Evolutionary conservation across 177 flowering plant genomes (phyloP).

Genomic region (Vitis hybrid): DNA sequence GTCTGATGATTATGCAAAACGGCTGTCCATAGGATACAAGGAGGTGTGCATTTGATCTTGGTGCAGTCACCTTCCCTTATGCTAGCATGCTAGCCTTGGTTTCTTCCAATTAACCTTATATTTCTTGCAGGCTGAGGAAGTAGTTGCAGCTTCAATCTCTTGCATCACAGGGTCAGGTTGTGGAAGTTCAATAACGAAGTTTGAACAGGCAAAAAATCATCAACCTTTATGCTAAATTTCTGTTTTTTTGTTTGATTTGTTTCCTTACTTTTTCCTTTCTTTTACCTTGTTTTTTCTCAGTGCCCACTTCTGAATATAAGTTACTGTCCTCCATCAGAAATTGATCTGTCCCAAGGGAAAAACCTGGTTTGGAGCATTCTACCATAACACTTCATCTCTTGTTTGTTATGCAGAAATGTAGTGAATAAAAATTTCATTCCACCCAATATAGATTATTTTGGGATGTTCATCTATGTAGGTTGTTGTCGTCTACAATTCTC

Average conservation of each 20-base stretch:
- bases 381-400: not conserved
- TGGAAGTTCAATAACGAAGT: slow-evolving; percentile 32
- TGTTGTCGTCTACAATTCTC: slow-evolving; percentile 78
- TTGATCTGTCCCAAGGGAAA: slow-evolving; percentile 51
- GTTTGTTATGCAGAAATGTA: not conserved
- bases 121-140: slow-evolving; percentile 52
- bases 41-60: slow-evolving; percentile 44
- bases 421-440: not conserved
- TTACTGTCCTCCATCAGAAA: slow-evolving; percentile 92
- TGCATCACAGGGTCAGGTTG: slow-evolving; percentile 49
- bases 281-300: slow-evolving; percentile 30
- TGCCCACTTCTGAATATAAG: slow-evolving; percentile 91
- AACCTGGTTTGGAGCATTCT: slow-evolving; percentile 52
- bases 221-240: not conserved
- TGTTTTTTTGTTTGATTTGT: not conserved
- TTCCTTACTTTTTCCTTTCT: not conserved
- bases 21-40: slow-evolving; percentile 65
- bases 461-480: slow-evolving; percentile 41
- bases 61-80: not conserved
- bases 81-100: not conserved
- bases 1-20: slow-evolving; percentile 83
- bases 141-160: slow-evolving; percentile 59
- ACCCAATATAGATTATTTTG: not conserved
- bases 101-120: not conserved
- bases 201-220: slow-evolving; percentile 56